Percentiles rank a stretch among this genome's conserved stretches.
phyloP scores from a whole-genome alignment of 352 stramenopile species.

The Sclerospora graminicola region DNA sequence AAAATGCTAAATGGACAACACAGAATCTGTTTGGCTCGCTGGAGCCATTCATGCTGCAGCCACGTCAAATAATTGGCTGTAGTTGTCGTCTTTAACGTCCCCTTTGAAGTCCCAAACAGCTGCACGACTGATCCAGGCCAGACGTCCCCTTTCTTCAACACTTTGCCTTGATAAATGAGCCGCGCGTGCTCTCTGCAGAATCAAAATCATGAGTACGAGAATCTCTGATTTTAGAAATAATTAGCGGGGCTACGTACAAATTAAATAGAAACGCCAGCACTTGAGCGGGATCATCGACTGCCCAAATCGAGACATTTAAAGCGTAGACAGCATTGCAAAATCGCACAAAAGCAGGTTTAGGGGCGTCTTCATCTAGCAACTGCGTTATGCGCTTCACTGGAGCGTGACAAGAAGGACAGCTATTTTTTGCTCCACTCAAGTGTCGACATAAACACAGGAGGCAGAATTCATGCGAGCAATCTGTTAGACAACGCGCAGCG shows the following conservation, averaged over 20 bases:
- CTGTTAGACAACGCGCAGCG: constrained; percentile 47
- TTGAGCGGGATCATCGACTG: constrained; percentile 52
- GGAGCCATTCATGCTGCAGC: constrained; percentile 28
- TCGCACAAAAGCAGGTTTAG: constrained; percentile 44
- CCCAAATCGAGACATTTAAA: constrained; percentile 73
- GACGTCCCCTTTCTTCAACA: constrained; percentile 74
- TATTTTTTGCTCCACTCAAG: constrained; percentile 48
- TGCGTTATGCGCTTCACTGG: constrained; percentile 55
- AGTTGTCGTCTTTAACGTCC: constrained; percentile 8
- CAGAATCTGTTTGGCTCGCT: constrained; percentile 36
- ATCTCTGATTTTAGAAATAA: not conserved
- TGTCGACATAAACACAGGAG: constrained; percentile 50
- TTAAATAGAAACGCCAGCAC: constrained; percentile 60
- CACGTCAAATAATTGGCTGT: constrained; percentile 13
- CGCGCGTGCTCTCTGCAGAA: constrained; percentile 47
- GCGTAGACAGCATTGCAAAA: constrained; percentile 78
- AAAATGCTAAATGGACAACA: constrained; percentile 57
- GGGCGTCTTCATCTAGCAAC: constrained; percentile 10
- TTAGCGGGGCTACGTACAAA: constrained; percentile 30
- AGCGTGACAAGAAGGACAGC: constrained; percentile 48
- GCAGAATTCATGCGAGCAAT: constrained; percentile 79
- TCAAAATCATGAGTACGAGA: not conserved
- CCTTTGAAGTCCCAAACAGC: constrained; percentile 66
- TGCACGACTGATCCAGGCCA: constrained; percentile 75
- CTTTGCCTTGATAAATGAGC: constrained; percentile 68